A percentile compares a stretch with the other conserved stretches of the same genome.
These are phyloP conservation scores for Talaromyces amestolkiae DNA, from an alignment of 2,329 filamentous ascomycete genomes.

Conservation along the genomic window DNA sequence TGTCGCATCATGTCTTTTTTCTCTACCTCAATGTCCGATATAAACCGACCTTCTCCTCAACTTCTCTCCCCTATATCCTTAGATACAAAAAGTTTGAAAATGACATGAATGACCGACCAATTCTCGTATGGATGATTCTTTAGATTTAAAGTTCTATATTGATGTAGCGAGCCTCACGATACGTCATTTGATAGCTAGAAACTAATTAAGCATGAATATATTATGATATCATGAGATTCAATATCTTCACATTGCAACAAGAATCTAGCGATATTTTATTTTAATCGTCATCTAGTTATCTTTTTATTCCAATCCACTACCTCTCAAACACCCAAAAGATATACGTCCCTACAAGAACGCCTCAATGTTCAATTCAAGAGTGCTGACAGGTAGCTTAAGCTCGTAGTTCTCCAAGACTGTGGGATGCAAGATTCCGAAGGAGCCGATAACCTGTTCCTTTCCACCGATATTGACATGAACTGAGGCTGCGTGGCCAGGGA, in stretches of 20 bases:
- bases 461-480: constrained; percentile 74
- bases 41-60: constrained; percentile 2
- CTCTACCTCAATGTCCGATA: constrained; percentile 10
- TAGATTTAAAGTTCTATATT: not conserved
- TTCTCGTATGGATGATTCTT: not conserved
- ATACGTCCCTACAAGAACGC: constrained; percentile 66
- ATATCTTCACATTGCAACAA: not conserved
- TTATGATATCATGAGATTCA: not conserved
- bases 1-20: constrained; percentile 19
- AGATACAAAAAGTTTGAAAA: constrained; percentile 18
- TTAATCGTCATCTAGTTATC: not conserved
- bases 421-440: constrained; percentile 92
- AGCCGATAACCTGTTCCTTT: constrained; percentile 74
- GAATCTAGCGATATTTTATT: constrained; percentile 11
- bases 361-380: constrained; percentile 91
- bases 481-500: constrained; percentile 82
- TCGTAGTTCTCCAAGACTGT: constrained; percentile 92
- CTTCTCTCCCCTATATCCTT: not conserved
- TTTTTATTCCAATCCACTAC: not conserved
- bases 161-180: not conserved
- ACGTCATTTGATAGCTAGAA: not conserved
- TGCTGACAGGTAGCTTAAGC: constrained; percentile 87
- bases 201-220: not conserved
- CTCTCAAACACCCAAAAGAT: not conserved
- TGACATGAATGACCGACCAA: constrained; percentile 18